A percentile compares a stretch with the other conserved stretches of the same genome.
Evolutionary conservation across 352 stramenopile species (phyloP).

Genomic region (Pythium aquatile): DNA sequence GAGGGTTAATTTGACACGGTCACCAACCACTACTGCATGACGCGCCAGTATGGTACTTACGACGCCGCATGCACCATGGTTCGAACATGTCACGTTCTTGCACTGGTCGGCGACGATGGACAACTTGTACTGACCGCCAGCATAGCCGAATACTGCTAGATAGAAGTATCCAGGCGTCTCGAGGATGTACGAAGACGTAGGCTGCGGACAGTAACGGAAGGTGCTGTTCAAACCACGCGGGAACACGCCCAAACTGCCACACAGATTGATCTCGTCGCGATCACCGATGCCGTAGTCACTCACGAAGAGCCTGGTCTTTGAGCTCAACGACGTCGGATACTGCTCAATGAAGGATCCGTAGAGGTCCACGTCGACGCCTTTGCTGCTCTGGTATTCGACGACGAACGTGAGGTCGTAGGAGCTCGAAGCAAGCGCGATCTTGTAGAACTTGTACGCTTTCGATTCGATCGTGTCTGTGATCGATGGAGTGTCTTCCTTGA

Average conservation of each 20-base stretch:
- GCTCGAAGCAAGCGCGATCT: conserved; percentile 53
- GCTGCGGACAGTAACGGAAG: conserved; percentile 49
- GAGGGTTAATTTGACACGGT: conserved; percentile 1
- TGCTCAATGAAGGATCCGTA: conserved; percentile 72
- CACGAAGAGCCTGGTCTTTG: conserved; percentile 44
- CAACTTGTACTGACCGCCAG: conserved; percentile 35
- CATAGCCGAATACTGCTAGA: conserved; percentile 65
- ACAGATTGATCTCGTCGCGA: conserved; percentile 64
- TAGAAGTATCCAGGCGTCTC: conserved; percentile 67
- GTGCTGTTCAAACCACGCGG: conserved; percentile 56
- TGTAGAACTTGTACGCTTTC: conserved; percentile 77
- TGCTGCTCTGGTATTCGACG: conserved; percentile 32
- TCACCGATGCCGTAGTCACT: conserved; percentile 45
- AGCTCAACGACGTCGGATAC: conserved; percentile 50
- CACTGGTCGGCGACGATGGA: conserved; percentile 66
- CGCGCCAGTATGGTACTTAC: conserved; percentile 22
- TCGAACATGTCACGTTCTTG: conserved; percentile 53
- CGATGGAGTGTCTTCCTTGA: conserved; percentile 28
- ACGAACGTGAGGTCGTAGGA: conserved; percentile 72
- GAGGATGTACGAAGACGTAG: conserved; percentile 51
- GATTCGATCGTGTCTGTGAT: conserved; percentile 28
- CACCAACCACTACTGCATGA: too few species aligned
- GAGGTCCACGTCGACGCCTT: conserved; percentile 51
- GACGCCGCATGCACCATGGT: conserved; percentile 56
- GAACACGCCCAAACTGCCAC: conserved; percentile 61